Base-by-base conservation (phyloP, 2,329 filamentous ascomycete species). In the Apiospora pterosperma region DNA sequence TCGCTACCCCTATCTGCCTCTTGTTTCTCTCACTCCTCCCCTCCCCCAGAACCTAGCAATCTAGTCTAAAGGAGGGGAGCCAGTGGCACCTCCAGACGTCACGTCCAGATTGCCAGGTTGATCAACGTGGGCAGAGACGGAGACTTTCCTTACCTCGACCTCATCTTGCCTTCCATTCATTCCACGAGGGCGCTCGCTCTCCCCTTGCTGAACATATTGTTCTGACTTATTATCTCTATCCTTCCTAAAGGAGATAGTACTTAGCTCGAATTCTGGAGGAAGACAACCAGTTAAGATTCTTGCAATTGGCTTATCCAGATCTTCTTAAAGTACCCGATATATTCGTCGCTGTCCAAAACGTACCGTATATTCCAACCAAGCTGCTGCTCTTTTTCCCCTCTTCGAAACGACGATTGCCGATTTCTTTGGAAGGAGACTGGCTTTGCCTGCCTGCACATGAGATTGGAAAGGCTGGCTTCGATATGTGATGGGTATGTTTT, bases 401-500 rank as follows among this genome's bases (percentile, higher is more conserved):
- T 55, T 34, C 48, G 48, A 55, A 55, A 55, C 48, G 48, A 55
- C 48, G 48, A 34, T 55, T 55, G 48, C 48, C 28, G 48, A 34
- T 55, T 55, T 25, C 16, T 34, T 34, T 55, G 48, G 48, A 55
- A n/a, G 48, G 25, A 25, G n/a, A 28, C 48, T 52, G 44, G 44
- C 28, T 55, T 55, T 34, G 28, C 25, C 48, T 55, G 10, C 14
- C 11, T 34, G 31, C 41, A n/a, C n/a, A n/a, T 31, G 28, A 34
- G 25, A 34, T 34, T 55, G 41, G 61, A 59, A 42, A 60, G 42
- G 21, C 23, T 63, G 64, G 64, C 55, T 61, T 61, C 62, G 60
- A 62, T 63, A 66, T 66, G 65, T 66, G 41, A 66, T 66, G 62
- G 65, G 65, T 66, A 66, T 64, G 65, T 66, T 52, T 41, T 55